Base-by-base conservation (phyloP, 305 asterid species). In the Nicotiana rustica region DNA sequence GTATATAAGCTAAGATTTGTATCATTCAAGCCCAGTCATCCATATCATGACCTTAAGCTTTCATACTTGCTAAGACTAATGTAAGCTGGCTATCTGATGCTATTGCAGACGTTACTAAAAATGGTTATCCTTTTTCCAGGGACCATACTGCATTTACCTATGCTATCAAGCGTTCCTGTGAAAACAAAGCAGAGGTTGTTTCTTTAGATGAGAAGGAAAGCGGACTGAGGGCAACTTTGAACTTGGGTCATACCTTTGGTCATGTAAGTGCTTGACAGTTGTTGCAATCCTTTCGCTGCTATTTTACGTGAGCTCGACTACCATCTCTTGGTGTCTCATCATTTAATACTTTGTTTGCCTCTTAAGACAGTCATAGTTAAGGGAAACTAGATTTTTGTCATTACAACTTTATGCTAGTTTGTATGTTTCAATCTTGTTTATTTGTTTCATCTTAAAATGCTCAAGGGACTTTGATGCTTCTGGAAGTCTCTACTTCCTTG, bases 161-260 rank as follows among this genome's bases (percentile, higher is more conserved):
- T 88, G 99, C 99, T 57, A 94, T 94, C 87, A 93, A 94, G 91
- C 97, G 98, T 25, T 96, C 99, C 4, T 96, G 99, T 81, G 98
- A 96, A 88, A 96, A 96, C 86, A 96, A 96, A 88, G 99, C 99
- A 10, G 97, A 94, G 86, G 98, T 96, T 76, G 99, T 96, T 81
- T 91, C 99, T 76, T 86, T 92, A 64, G 99, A 94, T 85, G 99
- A 96, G 93, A 94, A 91, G 90, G 99, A 96, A 89, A 87, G 97
- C 83, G 98, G 98, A 69, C 15, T 96, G 90, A 91, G 99, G 89
- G 98, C 98, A 66, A 94, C 99, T 44, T 84, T 96, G 88, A 94
- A 96, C 92, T 87, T 96, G 94, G 99, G 99, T 79, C 99, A 96
- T 91, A 96, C 98, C 67, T 96, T 96, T 82, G 99, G 98, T 80